phyloP scores from a whole-genome alignment of 2,329 filamentous ascomycete species.

The Stemphylium lycopersici region DNA sequence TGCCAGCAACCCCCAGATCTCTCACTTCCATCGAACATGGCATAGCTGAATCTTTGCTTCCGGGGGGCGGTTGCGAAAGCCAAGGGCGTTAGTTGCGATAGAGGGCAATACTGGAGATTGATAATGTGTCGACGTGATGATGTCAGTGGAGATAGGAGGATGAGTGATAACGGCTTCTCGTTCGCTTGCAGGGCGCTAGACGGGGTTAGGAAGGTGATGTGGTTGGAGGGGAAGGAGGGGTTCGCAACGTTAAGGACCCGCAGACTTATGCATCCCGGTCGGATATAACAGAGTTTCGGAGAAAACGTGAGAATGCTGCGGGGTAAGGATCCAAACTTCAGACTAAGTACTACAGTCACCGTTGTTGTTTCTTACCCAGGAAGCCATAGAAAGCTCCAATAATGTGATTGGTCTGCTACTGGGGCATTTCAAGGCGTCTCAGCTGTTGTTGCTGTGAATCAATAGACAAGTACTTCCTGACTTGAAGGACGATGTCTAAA shows the following conservation, averaged over 20 bases:
- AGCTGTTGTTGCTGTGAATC: too few relatives aligned
- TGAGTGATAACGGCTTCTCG: constrained; percentile 1
- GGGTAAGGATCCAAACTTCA: too few relatives aligned
- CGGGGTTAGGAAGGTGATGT: constrained; percentile 14
- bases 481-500: too few relatives aligned
- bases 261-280: background rate
- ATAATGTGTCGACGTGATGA: background rate
- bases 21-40: background rate
- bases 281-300: too few relatives aligned
- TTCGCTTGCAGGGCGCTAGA: constrained; percentile 8
- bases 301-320: too few relatives aligned
- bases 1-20: constrained; percentile 1
- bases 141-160: constrained; percentile 8
- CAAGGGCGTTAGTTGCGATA: background rate
- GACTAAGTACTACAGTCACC: too few relatives aligned
- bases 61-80: background rate
- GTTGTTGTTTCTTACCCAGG: too few relatives aligned
- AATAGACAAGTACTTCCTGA: too few relatives aligned
- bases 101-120: background rate
- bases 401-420: too few relatives aligned
- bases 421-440: too few relatives aligned
- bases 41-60: background rate
- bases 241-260: background rate
- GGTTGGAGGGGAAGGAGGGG: constrained; percentile 3
- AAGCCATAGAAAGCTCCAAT: too few relatives aligned